phyloP scores from a whole-genome alignment of 768 basidiomycete genomes.

The Termitomyces sp. region DNA sequence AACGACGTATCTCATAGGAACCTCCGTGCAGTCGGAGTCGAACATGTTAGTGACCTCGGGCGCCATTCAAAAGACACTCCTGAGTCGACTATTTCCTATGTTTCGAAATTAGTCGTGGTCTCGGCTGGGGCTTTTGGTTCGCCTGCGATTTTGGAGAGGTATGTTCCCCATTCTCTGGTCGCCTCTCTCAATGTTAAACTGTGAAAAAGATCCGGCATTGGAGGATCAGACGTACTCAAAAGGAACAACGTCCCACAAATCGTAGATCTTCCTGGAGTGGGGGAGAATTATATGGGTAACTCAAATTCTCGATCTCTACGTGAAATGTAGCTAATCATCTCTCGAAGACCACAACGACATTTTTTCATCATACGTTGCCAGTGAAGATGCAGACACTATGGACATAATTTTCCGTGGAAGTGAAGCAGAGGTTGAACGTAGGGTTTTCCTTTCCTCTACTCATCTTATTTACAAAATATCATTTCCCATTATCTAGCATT shows the following conservation, averaged over 20 bases:
- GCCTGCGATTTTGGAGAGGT: conserved; percentile 54
- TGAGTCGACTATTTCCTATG: conserved; percentile 28
- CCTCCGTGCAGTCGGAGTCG: conserved; percentile 48
- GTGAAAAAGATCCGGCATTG: conserved; percentile 58
- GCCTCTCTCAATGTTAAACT: background rate
- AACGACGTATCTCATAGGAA: conserved; percentile 23
- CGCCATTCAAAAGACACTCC: conserved; percentile 22
- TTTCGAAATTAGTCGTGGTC: conserved; percentile 46
- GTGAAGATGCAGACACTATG: conserved; percentile 47
- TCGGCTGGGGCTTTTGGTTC: conserved; percentile 56
- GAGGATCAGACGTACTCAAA: conserved; percentile 46
- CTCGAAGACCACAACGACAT: conserved; percentile 39
- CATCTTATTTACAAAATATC: background rate
- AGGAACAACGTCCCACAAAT: conserved; percentile 45
- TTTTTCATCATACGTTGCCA: conserved; percentile 39
- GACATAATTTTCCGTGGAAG: conserved; percentile 44
- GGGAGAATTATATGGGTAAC: conserved; percentile 61
- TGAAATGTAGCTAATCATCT: background rate
- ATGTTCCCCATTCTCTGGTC: background rate
- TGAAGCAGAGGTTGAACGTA: conserved; percentile 39
- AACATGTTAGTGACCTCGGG: conserved; percentile 42
- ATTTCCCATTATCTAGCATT: conserved; percentile 9
- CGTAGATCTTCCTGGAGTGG: conserved; percentile 76
- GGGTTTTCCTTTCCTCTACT: conserved; percentile 10
- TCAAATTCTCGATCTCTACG: background rate